Base-by-base conservation (phyloP, 1,139 yeast species). In the Debaryomyces psychrophilus region DNA sequence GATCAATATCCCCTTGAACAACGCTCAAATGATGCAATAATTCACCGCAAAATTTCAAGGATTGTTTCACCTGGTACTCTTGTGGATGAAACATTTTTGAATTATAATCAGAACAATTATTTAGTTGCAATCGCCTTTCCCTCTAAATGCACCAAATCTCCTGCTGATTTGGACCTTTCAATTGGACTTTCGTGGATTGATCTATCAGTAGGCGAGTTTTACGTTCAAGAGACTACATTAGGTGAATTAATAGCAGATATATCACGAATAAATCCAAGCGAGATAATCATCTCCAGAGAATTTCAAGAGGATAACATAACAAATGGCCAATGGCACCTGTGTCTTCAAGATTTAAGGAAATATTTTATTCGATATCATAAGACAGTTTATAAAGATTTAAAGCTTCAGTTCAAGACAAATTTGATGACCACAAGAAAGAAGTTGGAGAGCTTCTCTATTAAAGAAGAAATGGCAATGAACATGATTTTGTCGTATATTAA, bases 1-100 rank as follows among this genome's bases (percentile, higher is more conserved):
- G 95, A 90, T 49, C 97, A 90, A 60, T 77, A 70, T 48, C 66
- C 72, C 1, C 56, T 65, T 6, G 52, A 55, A 14, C 53, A 54
- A 14, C 53, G 55, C 5, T 49, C 57, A 7, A 54, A 58, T 8
- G 64, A 62, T 27, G 63, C 59, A 31, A 74, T 75, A 26, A 78
- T 84, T 34, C 82, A 79, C 45, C 71, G 99, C 36, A 83, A 87
- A 33, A 81, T 95, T 0, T 79, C 90, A 4, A 73, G 98, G 39
- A 82, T 92, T 6, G 81, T 93, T 1, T 86, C 97, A 0, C 97
- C 98, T 0, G 99, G 99, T 1, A 93, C 98, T 0, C 77, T 93
- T 43, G 79, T 92, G 9, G 97, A 90, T 57, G 98, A 93, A 56
- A 82, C 88, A 1, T 86, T 92, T 52, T 71, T 93, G 55, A 87